Evolutionary conservation across 495 filamentous ascomycete genomes (phyloP).

Genomic region (Eremomyces bilateralis): DNA sequence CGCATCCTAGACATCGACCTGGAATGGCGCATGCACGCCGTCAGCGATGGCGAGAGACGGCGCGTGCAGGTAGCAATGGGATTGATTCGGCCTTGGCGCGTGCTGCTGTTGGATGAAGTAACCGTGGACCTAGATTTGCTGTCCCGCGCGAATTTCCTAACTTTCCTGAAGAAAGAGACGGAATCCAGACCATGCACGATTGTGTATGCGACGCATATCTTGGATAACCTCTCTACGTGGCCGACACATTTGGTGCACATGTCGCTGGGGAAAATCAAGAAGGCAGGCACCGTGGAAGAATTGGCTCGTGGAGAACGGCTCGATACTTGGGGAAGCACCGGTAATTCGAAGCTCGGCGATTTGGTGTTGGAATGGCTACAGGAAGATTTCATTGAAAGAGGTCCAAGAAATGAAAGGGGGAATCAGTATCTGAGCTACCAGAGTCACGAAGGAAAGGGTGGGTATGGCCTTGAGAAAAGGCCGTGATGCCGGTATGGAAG

Average conservation of each 20-base stretch:
- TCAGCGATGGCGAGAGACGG: conserved; percentile 75
- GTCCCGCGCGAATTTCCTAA: conserved; percentile 62
- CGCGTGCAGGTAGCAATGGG: conserved; percentile 95
- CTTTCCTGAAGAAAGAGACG: conserved; percentile 71
- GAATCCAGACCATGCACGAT: conserved; percentile 64
- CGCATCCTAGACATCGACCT: conserved; percentile 79
- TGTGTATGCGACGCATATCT: conserved; percentile 92
- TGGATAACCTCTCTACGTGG: conserved; percentile 84
- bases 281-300: conserved; percentile 49
- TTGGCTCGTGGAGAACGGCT: no score
- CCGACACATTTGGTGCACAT: conserved; percentile 91
- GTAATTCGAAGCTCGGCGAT: conserved; percentile 59
- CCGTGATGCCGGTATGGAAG: background rate
- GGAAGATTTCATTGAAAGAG: conserved; percentile 59
- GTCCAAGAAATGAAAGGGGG: conserved; percentile 41
- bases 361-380: conserved; percentile 74
- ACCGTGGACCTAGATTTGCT: conserved; percentile 91
- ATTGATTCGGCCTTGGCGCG: conserved; percentile 73
- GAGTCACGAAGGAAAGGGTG: conserved; percentile 43
- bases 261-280: conserved; percentile 66
- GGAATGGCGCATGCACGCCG: conserved; percentile 83
- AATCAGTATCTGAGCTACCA: conserved; percentile 49
- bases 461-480: conserved; percentile 55
- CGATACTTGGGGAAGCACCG: conserved; percentile 16
- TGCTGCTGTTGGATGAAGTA: conserved; percentile 86